A percentile compares a stretch with the other conserved stretches of the same genome.
Evolutionary conservation across 345 rosid genomes (phyloP).

Genomic region (Citrus cavaleriei): DNA sequence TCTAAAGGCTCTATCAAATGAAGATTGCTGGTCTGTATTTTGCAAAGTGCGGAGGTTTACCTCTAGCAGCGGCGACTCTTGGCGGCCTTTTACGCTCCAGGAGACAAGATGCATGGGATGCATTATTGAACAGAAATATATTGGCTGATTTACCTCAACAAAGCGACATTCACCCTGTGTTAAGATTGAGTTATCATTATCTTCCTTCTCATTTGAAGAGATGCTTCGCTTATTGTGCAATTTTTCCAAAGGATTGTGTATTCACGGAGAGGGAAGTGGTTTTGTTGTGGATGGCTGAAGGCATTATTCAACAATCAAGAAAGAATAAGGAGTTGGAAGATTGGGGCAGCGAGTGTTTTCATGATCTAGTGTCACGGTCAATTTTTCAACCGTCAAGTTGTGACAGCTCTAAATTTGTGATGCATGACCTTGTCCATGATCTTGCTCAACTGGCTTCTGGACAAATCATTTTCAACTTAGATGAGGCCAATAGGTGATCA

Average conservation of each 20-base stretch:
- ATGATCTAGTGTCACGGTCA: not conserved
- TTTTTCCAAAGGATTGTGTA: not conserved
- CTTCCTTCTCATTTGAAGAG: not conserved
- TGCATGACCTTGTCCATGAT: not conserved
- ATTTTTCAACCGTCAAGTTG: not conserved
- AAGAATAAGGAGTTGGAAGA: not conserved
- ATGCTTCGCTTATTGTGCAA: not conserved
- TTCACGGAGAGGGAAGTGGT: not conserved
- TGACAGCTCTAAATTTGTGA: not conserved
- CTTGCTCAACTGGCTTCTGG: not conserved
- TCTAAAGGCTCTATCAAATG: not conserved
- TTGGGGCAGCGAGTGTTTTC: not conserved
- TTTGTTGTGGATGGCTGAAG: not conserved
- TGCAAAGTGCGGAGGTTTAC: not conserved
- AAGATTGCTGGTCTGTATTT: conserved; percentile 14
- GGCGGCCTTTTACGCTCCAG: not conserved
- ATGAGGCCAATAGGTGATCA: not conserved
- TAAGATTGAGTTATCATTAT: not conserved
- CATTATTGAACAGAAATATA: not conserved
- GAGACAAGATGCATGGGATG: not conserved
- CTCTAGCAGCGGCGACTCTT: not conserved
- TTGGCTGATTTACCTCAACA: not conserved
- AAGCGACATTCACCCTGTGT: not conserved
- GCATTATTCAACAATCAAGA: not conserved
- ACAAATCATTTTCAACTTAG: not conserved